A percentile compares a stretch with the other conserved stretches of the same genome.
phyloP scores from a whole-genome alignment of 164 flowering plant genomes.

The Magnolia sinica region DNA sequence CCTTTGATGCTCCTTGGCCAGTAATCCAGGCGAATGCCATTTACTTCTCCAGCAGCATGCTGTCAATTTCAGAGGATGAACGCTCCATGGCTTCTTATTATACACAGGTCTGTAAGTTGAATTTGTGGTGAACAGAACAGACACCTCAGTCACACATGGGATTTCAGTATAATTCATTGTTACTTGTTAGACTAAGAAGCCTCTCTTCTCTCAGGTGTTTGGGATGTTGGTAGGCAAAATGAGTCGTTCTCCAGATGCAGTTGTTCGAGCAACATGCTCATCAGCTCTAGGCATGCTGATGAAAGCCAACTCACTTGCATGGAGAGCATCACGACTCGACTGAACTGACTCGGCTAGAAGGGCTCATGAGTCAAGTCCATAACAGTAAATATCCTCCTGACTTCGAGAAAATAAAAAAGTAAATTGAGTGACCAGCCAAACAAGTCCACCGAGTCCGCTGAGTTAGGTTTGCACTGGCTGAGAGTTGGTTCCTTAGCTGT shows the following conservation, averaged over 20 bases:
- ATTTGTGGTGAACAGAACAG: not conserved
- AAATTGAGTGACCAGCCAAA: not conserved
- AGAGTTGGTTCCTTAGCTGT: not conserved
- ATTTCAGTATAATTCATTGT: not conserved
- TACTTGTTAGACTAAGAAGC: not conserved
- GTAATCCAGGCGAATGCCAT: conserved; percentile 92
- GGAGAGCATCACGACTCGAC: conserved; percentile 55
- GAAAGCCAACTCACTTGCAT: conserved; percentile 49
- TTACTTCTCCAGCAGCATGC: conserved; percentile 65
- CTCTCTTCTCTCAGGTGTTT: conserved; percentile 55
- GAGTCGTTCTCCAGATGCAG: conserved; percentile 69
- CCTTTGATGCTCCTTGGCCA: conserved; percentile 95
- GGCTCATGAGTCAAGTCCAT: conserved; percentile 21
- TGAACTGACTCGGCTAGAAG: conserved; percentile 30
- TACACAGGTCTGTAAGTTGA: conserved; percentile 52
- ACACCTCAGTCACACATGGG: not conserved
- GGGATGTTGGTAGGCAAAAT: conserved; percentile 66
- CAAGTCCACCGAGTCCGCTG: conserved; percentile 13
- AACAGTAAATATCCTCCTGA: not conserved
- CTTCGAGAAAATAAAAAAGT: not conserved
- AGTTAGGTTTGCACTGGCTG: not conserved
- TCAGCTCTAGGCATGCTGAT: conserved; percentile 69
- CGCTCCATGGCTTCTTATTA: conserved; percentile 54
- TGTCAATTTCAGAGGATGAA: conserved; percentile 70
- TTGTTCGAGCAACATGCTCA: conserved; percentile 80